Conservation (phyloP, 345 rosid species). For the Camelina laxa region DNA sequence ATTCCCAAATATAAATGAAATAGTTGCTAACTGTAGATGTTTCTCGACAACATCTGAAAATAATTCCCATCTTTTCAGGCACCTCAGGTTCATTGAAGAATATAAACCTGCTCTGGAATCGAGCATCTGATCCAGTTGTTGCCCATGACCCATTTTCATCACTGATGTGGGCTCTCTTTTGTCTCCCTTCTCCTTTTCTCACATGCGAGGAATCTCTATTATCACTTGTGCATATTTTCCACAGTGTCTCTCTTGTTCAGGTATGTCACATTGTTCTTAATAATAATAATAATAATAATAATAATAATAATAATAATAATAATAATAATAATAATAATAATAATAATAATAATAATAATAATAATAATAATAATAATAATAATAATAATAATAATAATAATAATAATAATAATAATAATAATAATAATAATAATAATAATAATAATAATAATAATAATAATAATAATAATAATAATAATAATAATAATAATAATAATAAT, state of each 20-base stretch:
- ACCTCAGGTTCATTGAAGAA: conserved; percentile 53
- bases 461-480: not conserved
- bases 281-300: not conserved
- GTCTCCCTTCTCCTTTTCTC: conserved; percentile 87
- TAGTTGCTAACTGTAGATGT: conserved; percentile 28
- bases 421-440: not conserved
- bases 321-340: not conserved
- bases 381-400: not conserved
- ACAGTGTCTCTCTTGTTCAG: conserved; percentile 76
- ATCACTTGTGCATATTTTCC: conserved; percentile 83
- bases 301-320: not conserved
- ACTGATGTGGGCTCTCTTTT: conserved; percentile 91
- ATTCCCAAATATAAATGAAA: conserved; percentile 12
- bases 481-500: not conserved
- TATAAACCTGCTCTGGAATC: conserved; percentile 69
- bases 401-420: not conserved
- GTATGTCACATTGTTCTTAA: conserved; percentile 48
- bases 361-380: not conserved
- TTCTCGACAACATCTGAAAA: conserved; percentile 23
- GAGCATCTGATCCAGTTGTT: conserved; percentile 83
- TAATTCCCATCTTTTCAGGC: conserved; percentile 51
- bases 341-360: not conserved
- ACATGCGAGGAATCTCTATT: conserved; percentile 75
- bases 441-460: not conserved
- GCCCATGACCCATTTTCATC: conserved; percentile 93